Evolutionary conservation across 345 rosid genomes (phyloP), one percentile per base, ranked within the genome.

Genomic region (Streptanthus diversifolius): DNA sequence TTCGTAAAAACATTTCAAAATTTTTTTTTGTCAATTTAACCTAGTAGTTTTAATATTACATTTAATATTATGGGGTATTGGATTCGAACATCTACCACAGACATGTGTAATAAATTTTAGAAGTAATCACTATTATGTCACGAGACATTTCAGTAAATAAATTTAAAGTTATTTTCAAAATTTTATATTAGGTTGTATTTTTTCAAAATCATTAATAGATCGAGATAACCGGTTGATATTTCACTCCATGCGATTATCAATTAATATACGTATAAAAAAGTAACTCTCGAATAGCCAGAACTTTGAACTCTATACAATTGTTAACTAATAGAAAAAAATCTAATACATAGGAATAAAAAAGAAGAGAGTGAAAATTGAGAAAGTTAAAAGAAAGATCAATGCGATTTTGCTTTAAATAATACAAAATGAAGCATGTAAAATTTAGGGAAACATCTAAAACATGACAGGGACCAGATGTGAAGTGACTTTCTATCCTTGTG

Each of bases 401-500:
- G 62, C 33, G 49, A 61, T 51, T 61, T 76, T 36, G 49, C 65
- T 76, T 36, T 35, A 14, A 25, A 10, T 54, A 45, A 62, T 43
- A 44, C 39, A 70, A 44, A 76, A 54, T 17, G 33, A 55, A 36
- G 37, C 67, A 63, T 19, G 78, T 35, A 48, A 47, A 63, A 63
- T 63, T 70, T 47, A 45, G 27, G 15, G 53, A 47, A 45, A 55
- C 51, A 63, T 62, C 80, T 76, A 54, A 53, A 55, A 63, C 60
- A 63, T 37, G 54, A 29, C 39, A 40, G 14, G 68, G n/a, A 63
- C 47, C 53, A 54, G 13, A 41, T 54, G 27, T 32, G 41, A 47
- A 59, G 54, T 25, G 3, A 5, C 27, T 24, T 72, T 79, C 78
- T 76, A 85, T 84, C 84, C 85, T 81, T 81, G 86, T 72, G 74